Base-by-base conservation (phyloP, 2,329 filamentous ascomycete species). In the Niveomyces coronatus region DNA sequence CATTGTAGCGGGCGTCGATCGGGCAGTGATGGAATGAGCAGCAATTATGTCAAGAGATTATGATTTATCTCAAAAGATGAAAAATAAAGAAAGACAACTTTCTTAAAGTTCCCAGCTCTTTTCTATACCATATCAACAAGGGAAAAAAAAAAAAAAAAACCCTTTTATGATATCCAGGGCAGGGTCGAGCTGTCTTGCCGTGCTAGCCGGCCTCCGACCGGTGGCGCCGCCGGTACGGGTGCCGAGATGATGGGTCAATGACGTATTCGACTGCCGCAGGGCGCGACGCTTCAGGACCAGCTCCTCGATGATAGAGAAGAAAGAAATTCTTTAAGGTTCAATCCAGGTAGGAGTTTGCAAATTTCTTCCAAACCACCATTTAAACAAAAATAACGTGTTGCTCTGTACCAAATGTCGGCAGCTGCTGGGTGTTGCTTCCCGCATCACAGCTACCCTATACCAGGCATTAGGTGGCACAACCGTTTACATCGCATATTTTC, bases 1-100 rank as follows among this genome's bases (percentile, higher is more conserved):
- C 68, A 71, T 70, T 23, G 16, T 13, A 10, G 19, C 15, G 18
- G 18, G 15, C 18, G 6, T 17, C n/a, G n/a, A n/a, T n/a, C n/a
- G n/a, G n/a, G n/a, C n/a, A n/a, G n/a, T n/a, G n/a, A n/a, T n/a
- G n/a, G n/a, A n/a, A n/a, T n/a, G n/a, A n/a, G n/a, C n/a, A n/a
- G n/a, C n/a, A n/a, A n/a, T 7, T 13, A 28, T 28, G 11, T n/a
- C 15, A 10, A 28, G 6, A n/a, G 5, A 28, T 10, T 14, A 5
- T 28, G 26, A 28, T n/a, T 5, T 28, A 6, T 6, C 27, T n/a
- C 9, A 9, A 29, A 4, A 29, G 4, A 7, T 15, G 6, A 4
- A 15, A 18, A 14, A 9, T 13, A 4, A 17, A 36, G 13, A 28
- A 15, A 0, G 8, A 7, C 11, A n/a, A 3, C 13, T 15, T 30